Base-by-base conservation (phyloP, 306 rosid species). In the apple (Malus domestica) region DNA sequence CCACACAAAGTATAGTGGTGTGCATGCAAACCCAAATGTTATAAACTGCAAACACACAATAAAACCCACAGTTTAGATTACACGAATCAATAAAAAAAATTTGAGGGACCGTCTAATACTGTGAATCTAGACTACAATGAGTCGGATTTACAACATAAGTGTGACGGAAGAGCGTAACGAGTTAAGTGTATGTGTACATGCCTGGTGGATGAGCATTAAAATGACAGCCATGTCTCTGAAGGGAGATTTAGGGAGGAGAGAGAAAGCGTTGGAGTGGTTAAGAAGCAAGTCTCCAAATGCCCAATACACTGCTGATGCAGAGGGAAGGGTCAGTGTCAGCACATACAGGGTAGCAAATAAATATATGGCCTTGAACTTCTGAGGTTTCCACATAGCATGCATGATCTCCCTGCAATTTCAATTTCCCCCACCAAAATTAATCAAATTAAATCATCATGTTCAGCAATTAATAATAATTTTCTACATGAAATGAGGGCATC, bases 321-420 rank as follows among this genome's bases (percentile, higher is more conserved):
- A 95, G 25, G 99, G 99, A 60, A 95, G 90, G 3, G 99, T 95
- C 86, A 95, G 90, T 84, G 99, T 95, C 83, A 92, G 80, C 76
- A 95, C 99, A 80, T 92, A 95, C 64, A 87, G 76, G 1, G 99
- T 95, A 0, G 99, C 99, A 67, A 87, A 38, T 35, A 92, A 81
- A 85, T 95, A 95, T 76, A 95, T 89, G 27, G 92, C 88, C 77
- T 95, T 95, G 87, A 95, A 95, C 83, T 90, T 95, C 85, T 95
- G 96, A 0, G 99, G 99, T 86, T 87, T 95, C 97, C 97, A 95
- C 99, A 95, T 95, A 0, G 99, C 99, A 69, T 95, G 99, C 99
- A 95, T 95, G 55, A 95, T 95, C 74, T 95, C 99, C 89, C 99
- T 95, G 90, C 71, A 72, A 3, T 1, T 62, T 6, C 78, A 68